Base-by-base conservation (phyloP, 805 yeast genomes). In the Henningerozyma blattae region DNA sequence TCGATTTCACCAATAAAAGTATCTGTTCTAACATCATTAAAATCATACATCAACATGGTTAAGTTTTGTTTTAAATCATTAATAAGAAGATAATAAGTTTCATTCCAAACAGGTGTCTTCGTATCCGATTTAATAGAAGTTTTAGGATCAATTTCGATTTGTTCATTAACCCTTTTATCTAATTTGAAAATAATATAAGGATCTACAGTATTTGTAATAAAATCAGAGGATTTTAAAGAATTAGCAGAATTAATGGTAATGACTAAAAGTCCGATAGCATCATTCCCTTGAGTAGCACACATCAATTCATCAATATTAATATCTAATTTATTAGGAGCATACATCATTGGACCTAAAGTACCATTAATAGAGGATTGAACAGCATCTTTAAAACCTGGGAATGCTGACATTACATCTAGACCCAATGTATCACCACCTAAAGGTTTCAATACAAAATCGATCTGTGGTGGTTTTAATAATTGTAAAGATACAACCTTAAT, bases 351-450 rank as follows among this genome's bases (percentile, higher is more conserved):
- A 29, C 82, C 76, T 47, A 76, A 73, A 43, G 62, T 77, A 32
- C 81, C 60, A 55, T 82, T 79, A 50, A 82, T 73, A 53, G 77
- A 65, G 16, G 69, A 65, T 41, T 77, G 80, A 34, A 82, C 86
- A 48, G 81, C 75, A 3, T 75, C 63, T 18, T 83, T 68, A 49
- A 82, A 70, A 41, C 91, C 91, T 3, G 94, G 94, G 42, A 82
- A 68, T 45, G 80, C 66, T 3, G 87, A 75, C 93, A 82, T 82
- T 44, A 82, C 71, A 59, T 82, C 94, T 29, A 82, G 50, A 41
- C 94, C 94, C 39, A 82, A 67, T n/a, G 87, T 77, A 52, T 82
- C 89, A 61, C 93, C 91, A 54, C 91, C 91, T 34, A 82, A 79
- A 7, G 94, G 94, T 52, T 82, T 82, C 62, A 82, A 69, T 15